Percentiles rank a stretch among this genome's conserved stretches.
Evolutionary conservation across 345 rosid genomes (phyloP).

Genomic region (Eucalyptus rudis): DNA sequence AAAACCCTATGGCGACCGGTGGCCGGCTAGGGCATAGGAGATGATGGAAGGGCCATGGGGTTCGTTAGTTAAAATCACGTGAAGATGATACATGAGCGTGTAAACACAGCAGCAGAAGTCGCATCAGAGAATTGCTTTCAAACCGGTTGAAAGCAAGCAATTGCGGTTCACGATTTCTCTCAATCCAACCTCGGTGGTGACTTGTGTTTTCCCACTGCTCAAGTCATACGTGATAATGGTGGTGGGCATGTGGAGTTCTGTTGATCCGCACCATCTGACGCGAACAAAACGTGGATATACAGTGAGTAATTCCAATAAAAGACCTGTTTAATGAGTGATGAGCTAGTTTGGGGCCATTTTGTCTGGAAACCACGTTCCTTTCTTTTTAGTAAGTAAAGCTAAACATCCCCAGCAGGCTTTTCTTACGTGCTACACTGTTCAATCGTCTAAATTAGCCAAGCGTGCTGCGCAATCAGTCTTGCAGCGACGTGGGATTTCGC

Average conservation of each 20-base stretch:
- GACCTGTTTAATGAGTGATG: not conserved
- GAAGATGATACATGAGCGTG: not conserved
- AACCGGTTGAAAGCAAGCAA: not conserved
- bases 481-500: not conserved
- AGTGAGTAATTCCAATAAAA: not conserved
- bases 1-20: not conserved
- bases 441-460: not conserved
- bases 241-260: not conserved
- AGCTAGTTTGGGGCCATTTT: not conserved
- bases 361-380: not conserved
- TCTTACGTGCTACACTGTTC: not conserved
- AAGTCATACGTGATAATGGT: not conserved
- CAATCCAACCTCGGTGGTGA: not conserved
- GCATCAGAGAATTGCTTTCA: not conserved
- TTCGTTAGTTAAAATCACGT: not conserved
- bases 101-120: not conserved
- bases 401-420: not conserved
- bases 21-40: not conserved
- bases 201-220: not conserved
- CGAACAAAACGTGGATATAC: not conserved
- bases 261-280: not conserved
- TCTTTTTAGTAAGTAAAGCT: not conserved
- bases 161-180: not conserved
- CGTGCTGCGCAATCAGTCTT: not conserved
- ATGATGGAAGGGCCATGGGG: not conserved